Conservation (phyloP, 2,329 filamentous ascomycete genomes). For the Harringtonia lauricola region DNA sequence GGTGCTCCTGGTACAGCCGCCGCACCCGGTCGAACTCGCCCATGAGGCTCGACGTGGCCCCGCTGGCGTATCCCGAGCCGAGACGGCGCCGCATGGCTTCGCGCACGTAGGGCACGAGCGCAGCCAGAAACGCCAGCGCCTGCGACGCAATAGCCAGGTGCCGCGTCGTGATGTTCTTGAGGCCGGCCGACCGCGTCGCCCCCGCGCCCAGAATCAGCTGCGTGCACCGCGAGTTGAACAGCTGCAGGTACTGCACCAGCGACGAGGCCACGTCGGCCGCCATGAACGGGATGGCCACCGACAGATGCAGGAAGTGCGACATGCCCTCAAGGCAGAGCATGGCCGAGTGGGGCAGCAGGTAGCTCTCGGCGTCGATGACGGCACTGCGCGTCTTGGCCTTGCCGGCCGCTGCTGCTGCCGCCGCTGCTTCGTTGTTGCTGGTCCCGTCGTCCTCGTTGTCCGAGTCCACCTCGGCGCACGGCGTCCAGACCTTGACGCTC, state of each 20-base stretch:
- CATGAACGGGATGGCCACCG: conserved; percentile 80
- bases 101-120: conserved; percentile 77
- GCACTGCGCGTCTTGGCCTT: conserved; percentile 63
- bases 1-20: conserved; percentile 76
- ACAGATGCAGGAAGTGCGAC: conserved; percentile 71
- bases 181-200: conserved; percentile 73
- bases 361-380: conserved; percentile 72
- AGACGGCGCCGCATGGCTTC: conserved; percentile 80
- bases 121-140: conserved; percentile 75
- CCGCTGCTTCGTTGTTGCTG: neutral
- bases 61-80: conserved; percentile 31
- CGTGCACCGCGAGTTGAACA: conserved; percentile 94
- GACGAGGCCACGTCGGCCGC: conserved; percentile 69
- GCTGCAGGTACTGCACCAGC: conserved; percentile 74
- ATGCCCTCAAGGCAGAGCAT: conserved; percentile 72
- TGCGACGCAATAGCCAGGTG: conserved; percentile 89
- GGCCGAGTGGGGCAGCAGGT: conserved; percentile 76
- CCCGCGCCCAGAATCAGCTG: conserved; percentile 93
- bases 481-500: conserved; percentile 46
- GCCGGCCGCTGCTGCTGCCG: conserved; percentile 5
- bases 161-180: conserved; percentile 94
- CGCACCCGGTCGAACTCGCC: conserved; percentile 84
- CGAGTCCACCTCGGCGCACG: conserved; percentile 17
- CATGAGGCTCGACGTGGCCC: conserved; percentile 37
- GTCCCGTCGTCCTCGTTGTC: conserved; percentile 6